Conservation (phyloP, 345 rosid species). For the Gossypioides kirkii region DNA sequence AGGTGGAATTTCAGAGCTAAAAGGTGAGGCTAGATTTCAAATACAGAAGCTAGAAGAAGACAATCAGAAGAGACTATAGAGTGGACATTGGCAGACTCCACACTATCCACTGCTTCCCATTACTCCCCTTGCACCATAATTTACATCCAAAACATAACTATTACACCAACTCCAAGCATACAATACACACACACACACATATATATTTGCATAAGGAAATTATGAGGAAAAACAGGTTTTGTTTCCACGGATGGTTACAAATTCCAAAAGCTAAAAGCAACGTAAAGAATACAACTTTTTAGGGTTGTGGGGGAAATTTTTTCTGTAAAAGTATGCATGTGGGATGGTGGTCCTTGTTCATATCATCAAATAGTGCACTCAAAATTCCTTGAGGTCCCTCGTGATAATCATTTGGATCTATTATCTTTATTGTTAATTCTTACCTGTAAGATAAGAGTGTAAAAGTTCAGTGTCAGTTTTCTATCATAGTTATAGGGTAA, state of each 20-base stretch:
- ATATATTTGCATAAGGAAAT: background rate
- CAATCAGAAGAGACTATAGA: background rate
- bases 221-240: background rate
- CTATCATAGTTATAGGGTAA: background rate
- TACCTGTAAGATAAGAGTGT: background rate
- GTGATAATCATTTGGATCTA: background rate
- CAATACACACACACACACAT: too few species aligned
- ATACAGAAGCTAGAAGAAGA: constrained; percentile 1
- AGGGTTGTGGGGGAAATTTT: background rate
- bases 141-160: background rate
- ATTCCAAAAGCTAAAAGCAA: background rate
- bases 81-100: constrained; percentile 6
- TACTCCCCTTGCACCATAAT: background rate
- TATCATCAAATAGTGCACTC: background rate
- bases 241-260: background rate
- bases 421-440: background rate
- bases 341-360: constrained; percentile 1
- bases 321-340: background rate
- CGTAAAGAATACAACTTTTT: background rate
- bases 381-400: background rate
- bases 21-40: constrained; percentile 14
- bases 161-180: background rate
- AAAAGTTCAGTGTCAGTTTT: background rate
- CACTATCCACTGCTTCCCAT: constrained; percentile 24
- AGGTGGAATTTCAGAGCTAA: constrained; percentile 19